Evolutionary conservation across 2,329 filamentous ascomycete species (phyloP), one percentile per base, ranked within the genome.

Genomic region (Nannizziopsis barbatae): DNA sequence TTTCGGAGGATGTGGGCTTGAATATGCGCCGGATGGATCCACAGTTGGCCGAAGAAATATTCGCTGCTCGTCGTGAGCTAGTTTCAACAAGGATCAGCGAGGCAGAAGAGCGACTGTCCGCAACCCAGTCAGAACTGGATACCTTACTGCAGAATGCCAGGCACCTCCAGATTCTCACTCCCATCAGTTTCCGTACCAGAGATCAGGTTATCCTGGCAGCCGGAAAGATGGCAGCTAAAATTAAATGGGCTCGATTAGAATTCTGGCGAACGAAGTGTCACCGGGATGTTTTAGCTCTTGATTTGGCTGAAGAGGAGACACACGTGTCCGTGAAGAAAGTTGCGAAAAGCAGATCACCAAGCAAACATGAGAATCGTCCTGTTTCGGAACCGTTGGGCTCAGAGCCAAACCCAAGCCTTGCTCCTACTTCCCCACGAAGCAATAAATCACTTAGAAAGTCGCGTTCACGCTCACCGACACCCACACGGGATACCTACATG

Each of bases 201-300:
- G 90, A 96, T 52, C 79, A 87, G 51, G 76, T 96, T 47, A 75
- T 95, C n/a, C 74, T 84, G 54, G 84, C 87, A 14, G 90, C 92
- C 15, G 86, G 83, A 5, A 80, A 84, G 6, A 82, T 94, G 67
- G 81, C 89, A 49, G 87, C 87, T 2, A 88, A 90, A 62, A 70
- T 98, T 52, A 94, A 92, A 63, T 95, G 90, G 90, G 81, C 83
- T n/a, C 77, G 90, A 52, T 83, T 93, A 62, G 87, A 95, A 56
- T 92, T 95, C 15, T 95, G 89, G 87, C 84, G 82, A 47, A 77
- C 90, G 58, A 90, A 80, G 60, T 95, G 89, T 55, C 89, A 98
- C 64, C 81, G 83, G 37, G 90, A 95, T 58, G 89, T 96, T 52
- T 70, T 98, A 15, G 73, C 80, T 4, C 76, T 88, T 65, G 92